These are phyloP conservation scores for Rosellinia necatrix DNA, from an alignment of 2,329 filamentous ascomycete genomes.

Conservation along the genomic window DNA sequence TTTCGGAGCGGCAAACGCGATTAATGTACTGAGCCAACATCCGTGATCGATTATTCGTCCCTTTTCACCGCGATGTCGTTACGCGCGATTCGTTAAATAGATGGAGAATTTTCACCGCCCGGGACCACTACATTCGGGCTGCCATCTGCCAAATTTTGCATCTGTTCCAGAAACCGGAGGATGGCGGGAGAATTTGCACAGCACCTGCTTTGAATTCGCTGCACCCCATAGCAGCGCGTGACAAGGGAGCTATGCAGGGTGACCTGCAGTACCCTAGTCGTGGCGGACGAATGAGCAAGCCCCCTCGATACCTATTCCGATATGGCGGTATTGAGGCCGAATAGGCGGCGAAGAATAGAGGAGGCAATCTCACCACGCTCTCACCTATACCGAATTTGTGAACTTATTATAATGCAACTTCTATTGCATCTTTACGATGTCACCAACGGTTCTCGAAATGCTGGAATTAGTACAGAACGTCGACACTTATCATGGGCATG, in stretches of 20 bases:
- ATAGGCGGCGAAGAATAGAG: background rate
- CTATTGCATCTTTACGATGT: background rate
- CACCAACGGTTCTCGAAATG: background rate
- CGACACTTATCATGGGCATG: background rate
- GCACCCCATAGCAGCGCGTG: constrained; percentile 1
- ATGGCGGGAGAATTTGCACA: background rate
- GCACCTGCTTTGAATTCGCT: background rate
- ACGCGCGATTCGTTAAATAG: too few relatives aligned
- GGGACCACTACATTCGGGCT: background rate
- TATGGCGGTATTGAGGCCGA: constrained; percentile 6
- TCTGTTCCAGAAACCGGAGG: background rate
- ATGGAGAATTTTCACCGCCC: background rate
- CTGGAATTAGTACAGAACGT: background rate
- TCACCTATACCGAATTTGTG: constrained; percentile 12
- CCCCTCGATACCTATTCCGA: constrained; percentile 1
- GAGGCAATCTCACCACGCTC: constrained; percentile 18
- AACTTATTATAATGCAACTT: constrained; percentile 1
- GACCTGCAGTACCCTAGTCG: constrained; percentile 16
- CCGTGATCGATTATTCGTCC: background rate
- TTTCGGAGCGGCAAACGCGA: constrained; percentile 22
- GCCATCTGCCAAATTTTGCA: background rate
- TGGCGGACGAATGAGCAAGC: constrained; percentile 4
- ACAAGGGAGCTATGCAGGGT: constrained; percentile 19
- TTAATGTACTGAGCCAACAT: background rate
- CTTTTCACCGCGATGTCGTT: background rate